Conservation (phyloP, 2,329 filamentous ascomycete genomes). For the Ascomycota sp. region DNA sequence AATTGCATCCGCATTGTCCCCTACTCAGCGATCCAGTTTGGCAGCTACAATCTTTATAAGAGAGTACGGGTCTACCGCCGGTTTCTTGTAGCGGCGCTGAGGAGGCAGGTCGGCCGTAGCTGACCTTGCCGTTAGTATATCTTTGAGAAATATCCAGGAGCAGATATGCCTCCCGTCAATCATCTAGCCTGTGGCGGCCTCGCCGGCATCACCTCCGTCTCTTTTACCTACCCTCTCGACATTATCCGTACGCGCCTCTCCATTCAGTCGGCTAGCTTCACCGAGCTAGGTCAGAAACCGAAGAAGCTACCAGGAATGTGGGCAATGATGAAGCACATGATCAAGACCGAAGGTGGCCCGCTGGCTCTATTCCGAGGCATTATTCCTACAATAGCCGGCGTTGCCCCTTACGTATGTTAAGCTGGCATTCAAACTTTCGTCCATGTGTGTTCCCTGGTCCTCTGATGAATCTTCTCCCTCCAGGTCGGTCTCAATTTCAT, state of each 20-base stretch:
- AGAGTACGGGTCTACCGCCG: slow-evolving; percentile 32
- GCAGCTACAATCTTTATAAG: slow-evolving; percentile 95
- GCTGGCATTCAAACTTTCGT: background rate
- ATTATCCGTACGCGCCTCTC: slow-evolving; percentile 91
- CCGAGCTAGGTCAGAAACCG: slow-evolving; percentile 43
- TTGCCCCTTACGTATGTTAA: slow-evolving; percentile 62
- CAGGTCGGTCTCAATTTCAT: slow-evolving; percentile 95
- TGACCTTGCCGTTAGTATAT: slow-evolving; percentile 29
- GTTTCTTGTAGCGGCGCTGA: background rate
- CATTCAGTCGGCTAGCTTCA: slow-evolving; percentile 94
- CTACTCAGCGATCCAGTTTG: slow-evolving; percentile 95
- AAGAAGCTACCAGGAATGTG: slow-evolving; percentile 80
- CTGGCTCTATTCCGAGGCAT: slow-evolving; percentile 84
- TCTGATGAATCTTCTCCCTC: background rate
- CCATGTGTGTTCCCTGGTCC: background rate
- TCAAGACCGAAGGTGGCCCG: slow-evolving; percentile 74
- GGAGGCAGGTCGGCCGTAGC: background rate
- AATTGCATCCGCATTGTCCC: slow-evolving; percentile 97
- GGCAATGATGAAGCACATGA: slow-evolving; percentile 63
- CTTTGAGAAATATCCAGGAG: slow-evolving; percentile 57
- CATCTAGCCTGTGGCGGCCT: slow-evolving; percentile 78
- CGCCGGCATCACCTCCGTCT: slow-evolving; percentile 88
- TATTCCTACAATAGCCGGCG: slow-evolving; percentile 79
- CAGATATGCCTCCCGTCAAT: slow-evolving; percentile 49
- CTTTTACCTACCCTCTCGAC: slow-evolving; percentile 87